Evolutionary conservation across 2,329 filamentous ascomycete species (phyloP).

Genomic region (Hypoxylon sp.): DNA sequence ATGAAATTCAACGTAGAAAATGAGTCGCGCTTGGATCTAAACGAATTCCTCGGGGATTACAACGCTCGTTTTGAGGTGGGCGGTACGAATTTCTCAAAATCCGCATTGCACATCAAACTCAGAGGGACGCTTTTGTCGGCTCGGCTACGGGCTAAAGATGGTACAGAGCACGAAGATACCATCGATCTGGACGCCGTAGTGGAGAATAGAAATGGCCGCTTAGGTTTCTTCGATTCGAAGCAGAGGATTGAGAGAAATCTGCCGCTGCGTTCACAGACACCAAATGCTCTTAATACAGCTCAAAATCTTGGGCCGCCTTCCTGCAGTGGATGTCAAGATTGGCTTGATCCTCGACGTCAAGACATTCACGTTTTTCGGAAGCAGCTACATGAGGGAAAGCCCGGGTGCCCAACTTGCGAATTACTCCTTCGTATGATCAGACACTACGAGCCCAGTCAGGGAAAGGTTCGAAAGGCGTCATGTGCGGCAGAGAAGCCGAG

Average conservation of each 20-base stretch:
- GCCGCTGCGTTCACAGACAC: not conserved
- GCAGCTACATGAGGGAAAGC: not conserved
- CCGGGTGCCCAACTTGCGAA: not conserved
- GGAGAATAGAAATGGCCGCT: not conserved
- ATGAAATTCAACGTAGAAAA: not conserved
- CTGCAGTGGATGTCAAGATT: slow-evolving; percentile 5
- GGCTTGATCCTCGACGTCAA: not conserved
- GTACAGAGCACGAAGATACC: not conserved
- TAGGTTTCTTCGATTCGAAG: slow-evolving; percentile 1
- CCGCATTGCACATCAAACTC: not conserved
- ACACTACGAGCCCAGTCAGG: slow-evolving; percentile 2
- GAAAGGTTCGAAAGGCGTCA: not conserved
- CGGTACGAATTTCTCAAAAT: not conserved
- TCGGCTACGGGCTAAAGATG: not conserved
- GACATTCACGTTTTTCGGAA: slow-evolving; percentile 1
- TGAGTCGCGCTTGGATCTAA: slow-evolving; percentile 1
- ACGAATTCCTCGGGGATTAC: not conserved
- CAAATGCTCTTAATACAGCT: not conserved
- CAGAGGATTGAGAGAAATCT: not conserved
- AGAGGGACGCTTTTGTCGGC: not conserved
- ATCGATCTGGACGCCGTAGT: slow-evolving; percentile 9
- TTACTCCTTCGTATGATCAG: slow-evolving; percentile 2
- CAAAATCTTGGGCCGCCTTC: not conserved
- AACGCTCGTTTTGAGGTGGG: not conserved
- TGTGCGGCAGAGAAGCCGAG: slow-evolving; percentile 6